These are phyloP conservation scores for Citrus mangshanensis DNA, from an alignment of 345 rosid genomes.

Conservation along the genomic window DNA sequence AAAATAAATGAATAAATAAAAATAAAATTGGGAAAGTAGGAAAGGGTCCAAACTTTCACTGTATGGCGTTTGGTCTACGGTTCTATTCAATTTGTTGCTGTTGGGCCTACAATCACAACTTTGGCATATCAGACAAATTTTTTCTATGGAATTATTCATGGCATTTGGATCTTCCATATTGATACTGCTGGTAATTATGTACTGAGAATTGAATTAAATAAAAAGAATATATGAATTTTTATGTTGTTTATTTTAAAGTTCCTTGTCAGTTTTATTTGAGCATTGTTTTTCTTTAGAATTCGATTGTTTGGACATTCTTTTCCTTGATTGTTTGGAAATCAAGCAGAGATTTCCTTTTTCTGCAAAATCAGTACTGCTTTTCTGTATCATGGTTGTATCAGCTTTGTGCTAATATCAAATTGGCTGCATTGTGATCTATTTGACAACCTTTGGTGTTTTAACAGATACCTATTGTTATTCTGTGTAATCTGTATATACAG, in stretches of 20 bases:
- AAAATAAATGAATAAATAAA: background rate
- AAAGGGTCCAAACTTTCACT: background rate
- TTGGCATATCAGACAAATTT: background rate
- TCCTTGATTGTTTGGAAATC: background rate
- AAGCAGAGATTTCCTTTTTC: background rate
- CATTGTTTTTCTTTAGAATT: background rate
- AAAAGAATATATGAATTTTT: background rate
- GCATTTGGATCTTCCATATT: background rate
- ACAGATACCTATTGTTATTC: background rate
- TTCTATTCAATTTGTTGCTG: background rate
- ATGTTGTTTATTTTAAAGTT: background rate
- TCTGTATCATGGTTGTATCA: background rate
- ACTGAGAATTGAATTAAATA: background rate
- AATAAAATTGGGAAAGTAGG: background rate
- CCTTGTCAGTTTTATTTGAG: background rate
- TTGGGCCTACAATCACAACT: background rate
- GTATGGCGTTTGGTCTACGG: background rate
- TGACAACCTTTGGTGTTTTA: conserved; percentile 6
- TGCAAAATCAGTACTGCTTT: background rate
- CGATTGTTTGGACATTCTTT: background rate
- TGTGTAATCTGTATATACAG: conserved; percentile 30
- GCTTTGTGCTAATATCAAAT: background rate
- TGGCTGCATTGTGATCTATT: background rate
- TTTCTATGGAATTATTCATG: background rate
- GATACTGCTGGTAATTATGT: background rate